Base-by-base conservation (phyloP, 768 basidiomycete species). In the Phanerodontia chrysosporium region DNA sequence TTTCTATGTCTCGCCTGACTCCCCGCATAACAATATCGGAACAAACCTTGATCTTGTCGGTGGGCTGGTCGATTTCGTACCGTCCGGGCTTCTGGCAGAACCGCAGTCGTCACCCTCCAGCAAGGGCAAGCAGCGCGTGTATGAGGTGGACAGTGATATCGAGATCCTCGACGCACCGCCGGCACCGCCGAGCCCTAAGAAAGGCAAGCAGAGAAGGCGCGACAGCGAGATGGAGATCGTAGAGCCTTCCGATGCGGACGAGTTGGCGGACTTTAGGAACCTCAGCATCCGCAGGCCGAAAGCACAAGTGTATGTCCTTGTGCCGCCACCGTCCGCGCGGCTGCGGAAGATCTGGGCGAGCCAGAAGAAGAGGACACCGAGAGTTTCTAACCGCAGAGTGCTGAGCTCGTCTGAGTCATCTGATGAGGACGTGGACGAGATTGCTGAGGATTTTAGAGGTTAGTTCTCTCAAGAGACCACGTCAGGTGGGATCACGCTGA, bases 251-350 rank as follows among this genome's bases (percentile, higher is more conserved):
- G 60, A 61, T 18, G 2, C 46, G 13, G 55, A 52, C 2, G 60
- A 57, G 16, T 12, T 12, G 51, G 44, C 30, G 22, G 10, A 29
- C n/a, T 25, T 27, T 22, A 45, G n/a, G 18, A 36, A 27, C 12
- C 22, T 9, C 16, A 21, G 44, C 35, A 46, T 4, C 21, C 36
- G 48, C 29, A 27, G 14, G 4, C 27, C 45, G 35, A 51, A 8
- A 42, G 14, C 28, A 29, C 51, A 42, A 18, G 58, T 55, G 28
- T 66, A 62, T 27, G 64, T 68, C 3, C 53, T 60, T 1, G 59
- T 60, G 24, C 67, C 67, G 27, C 62, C 65, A 14, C 54, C 63
- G 35, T 65, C 65, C 21, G 8, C 16, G 10, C 60, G 55, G 36
- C 57, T 55, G 18, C 18, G 22, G 53, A 46, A 21, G 8, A 16